Evolutionary conservation across 2,329 filamentous ascomycete genomes (phyloP).

Genomic region (Clonostachys sp.): DNA sequence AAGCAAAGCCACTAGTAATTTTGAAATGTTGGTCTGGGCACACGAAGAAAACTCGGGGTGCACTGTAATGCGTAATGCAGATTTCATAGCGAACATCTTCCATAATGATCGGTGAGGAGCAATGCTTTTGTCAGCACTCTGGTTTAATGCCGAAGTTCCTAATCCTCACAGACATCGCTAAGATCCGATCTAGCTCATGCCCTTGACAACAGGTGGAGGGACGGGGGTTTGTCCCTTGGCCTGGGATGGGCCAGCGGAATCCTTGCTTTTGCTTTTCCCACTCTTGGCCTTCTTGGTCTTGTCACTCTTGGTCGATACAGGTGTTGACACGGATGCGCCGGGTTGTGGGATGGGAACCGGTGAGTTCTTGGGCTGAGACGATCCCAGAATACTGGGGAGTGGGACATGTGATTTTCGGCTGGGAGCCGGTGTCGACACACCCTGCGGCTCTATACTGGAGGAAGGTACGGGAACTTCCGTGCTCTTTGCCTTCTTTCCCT

Average conservation of each 20-base stretch:
- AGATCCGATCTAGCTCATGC: conserved; percentile 12
- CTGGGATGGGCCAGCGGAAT: background rate
- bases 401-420: conserved; percentile 13
- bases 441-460: background rate
- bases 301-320: conserved; percentile 13
- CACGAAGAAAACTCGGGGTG: too few species aligned
- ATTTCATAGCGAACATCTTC: too few species aligned
- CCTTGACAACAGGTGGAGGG: conserved; percentile 11
- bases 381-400: conserved; percentile 26
- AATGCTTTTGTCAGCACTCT: too few species aligned
- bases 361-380: conserved; percentile 16
- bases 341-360: conserved; percentile 12
- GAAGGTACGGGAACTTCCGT: background rate
- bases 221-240: conserved; percentile 17
- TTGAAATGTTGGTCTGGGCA: too few species aligned
- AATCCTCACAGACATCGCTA: too few species aligned
- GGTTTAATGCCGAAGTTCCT: too few species aligned
- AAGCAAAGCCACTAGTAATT: too few species aligned
- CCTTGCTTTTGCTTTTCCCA: conserved; percentile 16
- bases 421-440: background rate
- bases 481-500: background rate
- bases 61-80: too few species aligned
- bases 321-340: conserved; percentile 5
- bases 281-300: conserved; percentile 19
- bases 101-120: too few species aligned